Evolutionary conservation across 345 rosid genomes (phyloP).

Genomic region (Aurinia saxatilis): DNA sequence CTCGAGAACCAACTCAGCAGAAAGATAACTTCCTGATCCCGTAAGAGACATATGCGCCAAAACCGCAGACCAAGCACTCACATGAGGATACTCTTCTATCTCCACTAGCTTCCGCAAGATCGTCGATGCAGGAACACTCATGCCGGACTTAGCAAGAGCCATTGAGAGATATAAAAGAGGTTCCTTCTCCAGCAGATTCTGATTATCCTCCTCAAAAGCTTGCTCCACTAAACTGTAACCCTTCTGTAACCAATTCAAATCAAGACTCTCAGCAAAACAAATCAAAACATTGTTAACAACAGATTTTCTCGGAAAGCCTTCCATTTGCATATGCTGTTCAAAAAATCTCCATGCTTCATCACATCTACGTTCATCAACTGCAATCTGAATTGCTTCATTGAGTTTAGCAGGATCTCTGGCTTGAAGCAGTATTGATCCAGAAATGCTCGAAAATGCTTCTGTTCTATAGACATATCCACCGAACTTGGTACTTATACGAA

Average conservation of each 20-base stretch:
- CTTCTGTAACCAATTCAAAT: conserved; percentile 52
- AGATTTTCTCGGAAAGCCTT: conserved; percentile 74
- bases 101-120: conserved; percentile 63
- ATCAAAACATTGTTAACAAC: conserved; percentile 52
- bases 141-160: conserved; percentile 63
- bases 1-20: conserved; percentile 83
- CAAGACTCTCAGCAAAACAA: conserved; percentile 56
- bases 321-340: conserved; percentile 77
- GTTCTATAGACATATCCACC: conserved; percentile 1
- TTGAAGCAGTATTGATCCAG: conserved; percentile 63
- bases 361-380: conserved; percentile 47
- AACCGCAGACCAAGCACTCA: conserved; percentile 67
- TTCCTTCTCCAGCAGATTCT: conserved; percentile 65
- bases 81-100: conserved; percentile 67
- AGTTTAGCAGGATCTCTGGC: conserved; percentile 75
- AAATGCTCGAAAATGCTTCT: conserved; percentile 34
- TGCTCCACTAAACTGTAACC: conserved; percentile 58
- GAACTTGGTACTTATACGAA: background rate
- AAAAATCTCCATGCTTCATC: conserved; percentile 58
- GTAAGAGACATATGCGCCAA: conserved; percentile 67
- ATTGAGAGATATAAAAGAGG: conserved; percentile 67
- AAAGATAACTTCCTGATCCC: conserved; percentile 71
- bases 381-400: conserved; percentile 48
- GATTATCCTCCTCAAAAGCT: conserved; percentile 65
- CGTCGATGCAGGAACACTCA: conserved; percentile 69